Conservation (phyloP, 495 filamentous ascomycete genomes). For the Aspergillus ostianus region DNA sequence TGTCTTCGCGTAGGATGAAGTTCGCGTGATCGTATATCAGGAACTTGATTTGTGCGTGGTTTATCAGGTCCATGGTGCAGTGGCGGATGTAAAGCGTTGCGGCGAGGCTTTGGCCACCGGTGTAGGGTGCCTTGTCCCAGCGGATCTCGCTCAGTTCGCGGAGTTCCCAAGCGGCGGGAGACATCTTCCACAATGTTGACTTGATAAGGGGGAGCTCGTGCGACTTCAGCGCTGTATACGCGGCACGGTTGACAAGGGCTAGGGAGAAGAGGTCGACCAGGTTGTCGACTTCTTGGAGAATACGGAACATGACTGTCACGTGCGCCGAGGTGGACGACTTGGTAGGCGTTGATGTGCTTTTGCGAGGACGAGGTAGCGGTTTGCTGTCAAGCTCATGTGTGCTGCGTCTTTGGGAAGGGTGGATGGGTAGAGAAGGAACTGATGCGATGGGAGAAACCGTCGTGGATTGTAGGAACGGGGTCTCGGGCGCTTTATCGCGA, state of each 20-base stretch:
- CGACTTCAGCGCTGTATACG: slow-evolving; percentile 11
- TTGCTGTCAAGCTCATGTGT: slow-evolving; percentile 4
- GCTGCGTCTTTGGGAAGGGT: not conserved
- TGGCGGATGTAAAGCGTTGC: slow-evolving; percentile 10
- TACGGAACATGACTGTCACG: not conserved
- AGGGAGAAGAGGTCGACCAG: slow-evolving; percentile 13
- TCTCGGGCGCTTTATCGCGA: not conserved
- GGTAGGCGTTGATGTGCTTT: not conserved
- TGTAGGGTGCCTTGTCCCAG: not conserved
- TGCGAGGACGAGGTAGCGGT: not conserved
- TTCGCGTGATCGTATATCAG: slow-evolving; percentile 5
- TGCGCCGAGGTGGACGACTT: not conserved
- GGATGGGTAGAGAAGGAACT: not conserved
- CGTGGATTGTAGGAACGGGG: not conserved
- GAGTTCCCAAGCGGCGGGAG: slow-evolving; percentile 14
- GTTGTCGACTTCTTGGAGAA: slow-evolving; percentile 11
- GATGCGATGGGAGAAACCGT: not conserved
- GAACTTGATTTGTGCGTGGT: slow-evolving; percentile 9
- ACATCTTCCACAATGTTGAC: slow-evolving; percentile 3
- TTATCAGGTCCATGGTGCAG: slow-evolving; percentile 7
- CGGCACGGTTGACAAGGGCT: slow-evolving; percentile 8
- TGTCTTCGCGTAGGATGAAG: not conserved
- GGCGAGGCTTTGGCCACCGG: slow-evolving; percentile 4
- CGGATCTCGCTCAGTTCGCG: slow-evolving; percentile 10
- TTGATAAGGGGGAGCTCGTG: slow-evolving; percentile 14